Evolutionary conservation across 2,329 filamentous ascomycete species (phyloP), one percentile per base, ranked within the genome.

Genomic region (Calycina marina): DNA sequence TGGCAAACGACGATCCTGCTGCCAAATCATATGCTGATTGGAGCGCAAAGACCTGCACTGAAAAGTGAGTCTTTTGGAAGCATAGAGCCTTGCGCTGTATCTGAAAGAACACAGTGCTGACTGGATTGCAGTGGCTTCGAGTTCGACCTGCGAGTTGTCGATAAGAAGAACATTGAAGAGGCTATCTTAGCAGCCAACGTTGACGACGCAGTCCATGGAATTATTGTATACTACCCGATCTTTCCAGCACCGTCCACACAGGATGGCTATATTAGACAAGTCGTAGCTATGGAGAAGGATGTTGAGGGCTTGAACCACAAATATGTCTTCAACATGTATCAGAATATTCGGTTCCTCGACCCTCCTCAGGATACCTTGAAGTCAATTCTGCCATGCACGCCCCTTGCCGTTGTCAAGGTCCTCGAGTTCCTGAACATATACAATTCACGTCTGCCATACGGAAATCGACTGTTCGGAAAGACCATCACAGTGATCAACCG

Each of bases 271-370:
- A 74, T 98, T 44, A 88, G 96, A 60, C 86, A 94, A 61, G 83
- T 92, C 3, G 85, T 94, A 35, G 76, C 83, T 35, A 69, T 93
- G 26, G 62, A 70, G 56, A 96, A 98, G 59, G 90, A 98, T 51
- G 88, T 98, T 44, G 90, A 98, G 58, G 90, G 90, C 20, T 72
- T 98, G 37, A 84, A 79, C 47, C 88, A 94, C 59, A 77, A 77
- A 53, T 86, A 96, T 61, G 79, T 96, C 52, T 86, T 88, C 71
- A 98, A 98, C 69, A 94, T 98, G 86, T 98, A 96, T 62, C 82
- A 94, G 65, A 98, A 98, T 62, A 73, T 93, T 49, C 83, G 90
- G 43, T 96, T 86, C 63, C 67, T 98, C 35, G 90, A 98, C 58
- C 63, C 75, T 14, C 77, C 78, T 4, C 57, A 66, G 26, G 81